phyloP scores from a whole-genome alignment of 306 rosid genomes.

The Casuarina equisetifolia region DNA sequence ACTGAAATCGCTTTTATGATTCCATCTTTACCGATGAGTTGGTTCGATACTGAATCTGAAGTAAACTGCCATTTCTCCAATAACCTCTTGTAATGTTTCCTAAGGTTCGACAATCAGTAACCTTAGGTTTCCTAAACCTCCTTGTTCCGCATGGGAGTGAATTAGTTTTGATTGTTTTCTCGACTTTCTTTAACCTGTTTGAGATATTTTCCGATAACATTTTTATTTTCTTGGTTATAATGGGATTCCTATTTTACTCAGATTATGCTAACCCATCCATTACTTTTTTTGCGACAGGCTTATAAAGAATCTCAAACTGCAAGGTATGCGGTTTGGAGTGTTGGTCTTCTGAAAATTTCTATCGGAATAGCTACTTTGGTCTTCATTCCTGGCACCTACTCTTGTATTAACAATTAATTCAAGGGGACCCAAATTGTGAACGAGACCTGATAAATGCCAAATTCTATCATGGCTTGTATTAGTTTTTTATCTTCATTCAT shows the following conservation, averaged over 20 bases:
- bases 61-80: neutral
- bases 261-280: conserved; percentile 9
- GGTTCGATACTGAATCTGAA: neutral
- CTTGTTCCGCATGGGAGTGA: neutral
- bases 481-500: conserved; percentile 6
- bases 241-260: neutral
- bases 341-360: conserved; percentile 6
- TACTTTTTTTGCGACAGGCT: conserved; percentile 36
- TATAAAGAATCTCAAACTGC: conserved; percentile 19
- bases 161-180: neutral
- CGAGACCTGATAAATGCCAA: neutral
- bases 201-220: neutral
- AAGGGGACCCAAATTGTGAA: neutral
- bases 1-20: neutral
- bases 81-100: neutral
- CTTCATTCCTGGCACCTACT: conserved; percentile 1
- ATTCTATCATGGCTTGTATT: conserved; percentile 6
- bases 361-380: conserved; percentile 7
- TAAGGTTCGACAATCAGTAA: neutral
- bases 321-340: conserved; percentile 35
- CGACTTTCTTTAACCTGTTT: neutral
- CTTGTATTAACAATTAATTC: conserved; percentile 8
- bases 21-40: neutral
- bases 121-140: neutral
- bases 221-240: conserved; percentile 13